phyloP scores from a whole-genome alignment of 805 yeast genomes.

The Metschnikowia cubensis region DNA sequence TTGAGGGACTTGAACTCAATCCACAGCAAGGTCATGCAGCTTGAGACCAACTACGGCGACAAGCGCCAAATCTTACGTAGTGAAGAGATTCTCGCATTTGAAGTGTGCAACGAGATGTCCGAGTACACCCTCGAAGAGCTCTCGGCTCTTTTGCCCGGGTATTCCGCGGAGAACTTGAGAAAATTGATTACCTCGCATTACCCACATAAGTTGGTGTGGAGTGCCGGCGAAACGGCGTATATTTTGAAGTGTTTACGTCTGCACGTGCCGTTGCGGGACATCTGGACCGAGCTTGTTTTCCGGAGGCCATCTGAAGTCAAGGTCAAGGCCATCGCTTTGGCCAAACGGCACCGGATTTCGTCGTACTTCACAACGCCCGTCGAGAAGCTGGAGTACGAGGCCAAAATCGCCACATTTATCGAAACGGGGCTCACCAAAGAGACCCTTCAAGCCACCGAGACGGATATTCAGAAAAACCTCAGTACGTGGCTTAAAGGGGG shows the following conservation, averaged over 20 bases:
- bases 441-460: constrained; percentile 16
- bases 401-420: constrained; percentile 11
- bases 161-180: constrained; percentile 8
- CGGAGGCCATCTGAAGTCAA: constrained; percentile 11
- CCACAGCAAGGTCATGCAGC: constrained; percentile 8
- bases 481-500: background rate
- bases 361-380: constrained; percentile 1
- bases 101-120: constrained; percentile 10
- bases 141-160: constrained; percentile 8
- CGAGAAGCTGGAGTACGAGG: constrained; percentile 9
- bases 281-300: constrained; percentile 10
- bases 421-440: constrained; percentile 18
- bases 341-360: constrained; percentile 2
- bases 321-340: constrained; percentile 5
- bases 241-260: constrained; percentile 8
- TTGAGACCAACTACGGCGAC: constrained; percentile 14
- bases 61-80: constrained; percentile 7
- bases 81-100: constrained; percentile 15
- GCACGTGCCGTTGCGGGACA: constrained; percentile 5
- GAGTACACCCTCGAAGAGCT: constrained; percentile 7
- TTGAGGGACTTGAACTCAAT: constrained; percentile 8
- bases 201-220: constrained; percentile 15
- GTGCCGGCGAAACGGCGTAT: constrained; percentile 7
- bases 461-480: background rate
- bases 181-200: constrained; percentile 7